Percentiles rank a stretch among this genome's conserved stretches.
phyloP scores from a whole-genome alignment of 2,329 filamentous ascomycete genomes.

The Sphaerulina populicola region DNA sequence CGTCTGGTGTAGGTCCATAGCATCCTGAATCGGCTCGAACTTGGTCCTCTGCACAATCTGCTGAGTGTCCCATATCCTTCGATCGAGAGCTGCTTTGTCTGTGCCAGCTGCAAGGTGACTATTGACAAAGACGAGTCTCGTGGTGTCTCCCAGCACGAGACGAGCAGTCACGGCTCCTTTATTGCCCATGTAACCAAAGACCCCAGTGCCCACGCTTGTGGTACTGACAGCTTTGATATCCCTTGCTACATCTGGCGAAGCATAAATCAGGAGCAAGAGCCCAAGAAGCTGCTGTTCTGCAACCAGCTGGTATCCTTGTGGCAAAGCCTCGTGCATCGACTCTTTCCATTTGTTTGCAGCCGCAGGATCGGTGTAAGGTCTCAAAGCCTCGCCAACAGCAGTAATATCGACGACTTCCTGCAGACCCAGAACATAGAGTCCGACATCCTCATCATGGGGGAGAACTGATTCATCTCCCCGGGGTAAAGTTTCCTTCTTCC shows the following conservation, averaged over 20 bases:
- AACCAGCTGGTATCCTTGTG: constrained; percentile 66
- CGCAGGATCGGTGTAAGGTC: constrained; percentile 63
- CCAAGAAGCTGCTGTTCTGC: constrained; percentile 80
- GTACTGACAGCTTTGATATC: constrained; percentile 76
- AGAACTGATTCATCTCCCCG: constrained; percentile 41
- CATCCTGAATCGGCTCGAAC: constrained; percentile 64
- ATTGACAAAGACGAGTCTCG: constrained; percentile 81
- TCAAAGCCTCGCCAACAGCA: constrained; percentile 68
- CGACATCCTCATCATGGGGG: constrained; percentile 59
- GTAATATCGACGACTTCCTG: constrained; percentile 89
- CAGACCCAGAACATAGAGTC: constrained; percentile 79
- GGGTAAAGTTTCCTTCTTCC: constrained; percentile 39
- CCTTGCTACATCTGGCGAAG: constrained; percentile 64
- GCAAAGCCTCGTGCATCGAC: constrained; percentile 64
- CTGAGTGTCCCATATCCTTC: constrained; percentile 79
- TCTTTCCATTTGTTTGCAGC: constrained; percentile 72
- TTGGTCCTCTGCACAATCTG: constrained; percentile 69
- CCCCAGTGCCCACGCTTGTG: constrained; percentile 73
- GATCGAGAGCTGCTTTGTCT: constrained; percentile 66
- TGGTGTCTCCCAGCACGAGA: constrained; percentile 80
- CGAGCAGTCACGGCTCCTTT: constrained; percentile 82
- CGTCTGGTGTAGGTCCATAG: constrained; percentile 52
- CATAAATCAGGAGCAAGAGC: constrained; percentile 74
- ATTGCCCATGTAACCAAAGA: constrained; percentile 91
- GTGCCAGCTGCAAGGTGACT: constrained; percentile 82